Evolutionary conservation across 2,329 filamentous ascomycete species (phyloP), one percentile per base, ranked within the genome.

Genomic region (Ophiostoma novo-ulmi): DNA sequence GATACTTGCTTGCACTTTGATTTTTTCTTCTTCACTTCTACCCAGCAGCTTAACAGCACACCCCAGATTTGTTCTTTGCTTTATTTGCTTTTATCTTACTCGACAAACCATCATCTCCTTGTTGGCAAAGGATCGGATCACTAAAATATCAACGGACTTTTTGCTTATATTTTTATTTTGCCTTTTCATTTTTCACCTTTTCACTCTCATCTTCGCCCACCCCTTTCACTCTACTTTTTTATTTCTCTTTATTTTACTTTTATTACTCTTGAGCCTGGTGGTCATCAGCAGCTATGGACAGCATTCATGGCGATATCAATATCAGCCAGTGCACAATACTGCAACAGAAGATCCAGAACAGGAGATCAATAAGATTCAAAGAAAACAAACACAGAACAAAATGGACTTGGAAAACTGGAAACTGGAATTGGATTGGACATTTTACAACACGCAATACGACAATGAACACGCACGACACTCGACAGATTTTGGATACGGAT

Each of bases 81-180:
- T 17, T 7, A 20, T 35, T 63, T 26, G 22, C 10, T 58, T 58
- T 22, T 26, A 3, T n/a, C 7, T 5, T 22, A 26, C 52, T 61
- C 55, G 26, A 63, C 58, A 63, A 39, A 13, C 38, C 52, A 55
- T 55, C 58, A 63, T 35, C n/a, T 22, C 55, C 55, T 35, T 63
- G 58, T 17, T 63, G 58, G 52, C 52, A 55, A 63, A 13, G 58
- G 58, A 63, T 63, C n/a, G 58, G 58, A 63, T 58, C 11, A 17
- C 7, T 26, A 17, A 22, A 48, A 17, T 11, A 13, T 44, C 44
- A 52, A 52, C 44, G 44, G 14, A 52, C 10, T 14, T 35, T 31
- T 14, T 61, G 5, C 5, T 35, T 31, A 5, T 14, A 1, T 35
- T 35, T 63, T 36, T 68, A 6, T 38, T 77, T 74, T 77, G 72